A percentile compares a stretch with the other conserved stretches of the same genome.
Conservation (phyloP, 768 basidiomycete genomes). For the Coprinellus micaceus region DNA sequence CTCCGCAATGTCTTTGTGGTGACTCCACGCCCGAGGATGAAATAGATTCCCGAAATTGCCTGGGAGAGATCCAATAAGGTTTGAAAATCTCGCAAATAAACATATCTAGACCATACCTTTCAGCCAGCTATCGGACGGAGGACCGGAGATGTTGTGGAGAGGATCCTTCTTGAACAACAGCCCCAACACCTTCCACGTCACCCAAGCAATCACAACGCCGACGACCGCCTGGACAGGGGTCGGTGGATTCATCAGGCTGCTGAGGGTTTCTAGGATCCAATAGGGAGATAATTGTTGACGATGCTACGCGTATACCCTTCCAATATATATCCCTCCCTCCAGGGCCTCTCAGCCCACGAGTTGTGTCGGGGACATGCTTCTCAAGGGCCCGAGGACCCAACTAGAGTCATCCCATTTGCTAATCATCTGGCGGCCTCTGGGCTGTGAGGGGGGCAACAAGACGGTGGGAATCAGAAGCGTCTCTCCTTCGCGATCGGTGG, state of each 20-base stretch:
- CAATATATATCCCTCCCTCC: background rate
- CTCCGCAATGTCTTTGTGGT: conserved; percentile 1
- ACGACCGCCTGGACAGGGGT: background rate
- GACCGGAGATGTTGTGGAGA: conserved; percentile 7
- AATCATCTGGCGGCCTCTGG: too few species aligned
- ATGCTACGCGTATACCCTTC: conserved; percentile 17
- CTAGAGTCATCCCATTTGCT: too few species aligned
- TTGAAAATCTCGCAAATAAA: background rate
- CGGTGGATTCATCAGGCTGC: background rate
- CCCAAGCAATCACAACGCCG: conserved; percentile 1
- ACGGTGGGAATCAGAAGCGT: too few species aligned
- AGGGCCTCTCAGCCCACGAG: too few species aligned
- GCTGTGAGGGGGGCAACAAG: too few species aligned
- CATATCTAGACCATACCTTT: conserved; percentile 4
- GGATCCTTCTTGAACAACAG: conserved; percentile 2
- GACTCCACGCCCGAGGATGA: background rate
- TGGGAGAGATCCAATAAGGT: background rate
- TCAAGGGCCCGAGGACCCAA: too few species aligned
- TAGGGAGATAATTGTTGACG: background rate
- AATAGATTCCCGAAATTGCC: conserved; percentile 1
- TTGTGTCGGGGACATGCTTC: background rate
- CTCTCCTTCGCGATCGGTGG: too few species aligned
- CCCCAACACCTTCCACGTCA: conserved; percentile 6
- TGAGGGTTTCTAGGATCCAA: background rate
- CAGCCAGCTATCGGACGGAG: conserved; percentile 5